Evolutionary conservation across 257 asterid genomes (phyloP).

Genomic region (Cruciata laevipes): DNA sequence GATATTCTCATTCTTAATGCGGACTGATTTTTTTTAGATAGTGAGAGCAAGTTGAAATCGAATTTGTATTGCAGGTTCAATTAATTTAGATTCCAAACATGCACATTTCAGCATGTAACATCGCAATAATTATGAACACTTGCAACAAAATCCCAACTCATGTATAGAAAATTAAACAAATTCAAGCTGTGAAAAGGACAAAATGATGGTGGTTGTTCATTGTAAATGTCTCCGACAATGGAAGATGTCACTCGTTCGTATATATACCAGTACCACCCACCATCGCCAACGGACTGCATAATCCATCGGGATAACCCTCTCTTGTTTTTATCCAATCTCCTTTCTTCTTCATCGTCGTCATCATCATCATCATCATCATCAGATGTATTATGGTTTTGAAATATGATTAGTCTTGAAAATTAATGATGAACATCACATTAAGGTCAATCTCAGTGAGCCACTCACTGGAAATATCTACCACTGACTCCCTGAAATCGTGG

Average conservation of each 20-base stretch:
- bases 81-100: too few relatives aligned
- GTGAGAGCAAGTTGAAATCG: too few relatives aligned
- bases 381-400: neutral
- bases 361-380: too few relatives aligned
- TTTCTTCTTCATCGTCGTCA: too few relatives aligned
- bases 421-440: neutral
- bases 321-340: neutral
- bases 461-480: neutral
- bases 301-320: constrained; percentile 12
- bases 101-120: too few relatives aligned
- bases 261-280: too few relatives aligned
- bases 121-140: too few relatives aligned
- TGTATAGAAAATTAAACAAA: neutral
- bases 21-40: too few relatives aligned
- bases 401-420: neutral
- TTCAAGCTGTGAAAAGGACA: constrained; percentile 4
- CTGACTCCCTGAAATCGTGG: neutral
- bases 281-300: neutral
- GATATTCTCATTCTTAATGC: too few relatives aligned
- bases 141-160: too few relatives aligned
- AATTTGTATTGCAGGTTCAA: too few relatives aligned
- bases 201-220: constrained; percentile 2
- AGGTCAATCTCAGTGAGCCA: constrained; percentile 7
- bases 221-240: neutral
- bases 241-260: constrained; percentile 4